phyloP scores from a whole-genome alignment of 176 grass and related monocot genomes.

The Metroxylon sagu region DNA sequence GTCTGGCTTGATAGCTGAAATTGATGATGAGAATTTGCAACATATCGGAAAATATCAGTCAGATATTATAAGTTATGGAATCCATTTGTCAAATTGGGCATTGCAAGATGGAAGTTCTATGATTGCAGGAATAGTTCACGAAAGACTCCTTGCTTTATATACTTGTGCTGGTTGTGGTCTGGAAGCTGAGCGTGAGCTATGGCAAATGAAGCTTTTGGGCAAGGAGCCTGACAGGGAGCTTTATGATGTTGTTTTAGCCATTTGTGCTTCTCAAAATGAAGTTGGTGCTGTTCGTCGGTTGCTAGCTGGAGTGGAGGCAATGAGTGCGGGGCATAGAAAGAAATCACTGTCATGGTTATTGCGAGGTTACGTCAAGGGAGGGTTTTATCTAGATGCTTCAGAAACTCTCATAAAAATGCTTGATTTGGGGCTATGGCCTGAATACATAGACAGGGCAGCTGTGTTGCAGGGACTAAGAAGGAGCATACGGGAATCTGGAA shows the following conservation, averaged over 20 bases:
- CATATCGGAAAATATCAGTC: conserved; percentile 53
- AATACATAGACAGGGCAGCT: conserved; percentile 78
- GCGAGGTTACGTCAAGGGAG: conserved; percentile 82
- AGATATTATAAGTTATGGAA: conserved; percentile 53
- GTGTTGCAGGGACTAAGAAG: conserved; percentile 63
- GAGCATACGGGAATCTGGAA: conserved; percentile 66
- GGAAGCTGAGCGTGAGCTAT: conserved; percentile 78
- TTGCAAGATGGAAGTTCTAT: conserved; percentile 53
- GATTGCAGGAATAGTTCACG: conserved; percentile 53
- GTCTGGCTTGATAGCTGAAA: conserved; percentile 36
- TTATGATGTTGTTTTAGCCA: conserved; percentile 82
- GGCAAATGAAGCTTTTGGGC: conserved; percentile 80
- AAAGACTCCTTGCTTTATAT: conserved; percentile 78
- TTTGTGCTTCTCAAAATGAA: conserved; percentile 92
- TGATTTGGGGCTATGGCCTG: conserved; percentile 61
- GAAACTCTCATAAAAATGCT: conserved; percentile 68
- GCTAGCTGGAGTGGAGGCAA: conserved; percentile 62
- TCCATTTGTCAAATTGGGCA: conserved; percentile 72
- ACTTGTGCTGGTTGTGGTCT: conserved; percentile 65
- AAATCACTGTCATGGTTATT: conserved; percentile 85
- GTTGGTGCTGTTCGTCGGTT: conserved; percentile 48
- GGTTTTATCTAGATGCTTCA: conserved; percentile 71
- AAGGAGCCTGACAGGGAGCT: conserved; percentile 89
- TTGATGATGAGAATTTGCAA: conserved; percentile 41
- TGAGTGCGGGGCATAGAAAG: conserved; percentile 48